Evolutionary conservation across 345 rosid genomes (phyloP).

Genomic region (Trapa bicornis): DNA sequence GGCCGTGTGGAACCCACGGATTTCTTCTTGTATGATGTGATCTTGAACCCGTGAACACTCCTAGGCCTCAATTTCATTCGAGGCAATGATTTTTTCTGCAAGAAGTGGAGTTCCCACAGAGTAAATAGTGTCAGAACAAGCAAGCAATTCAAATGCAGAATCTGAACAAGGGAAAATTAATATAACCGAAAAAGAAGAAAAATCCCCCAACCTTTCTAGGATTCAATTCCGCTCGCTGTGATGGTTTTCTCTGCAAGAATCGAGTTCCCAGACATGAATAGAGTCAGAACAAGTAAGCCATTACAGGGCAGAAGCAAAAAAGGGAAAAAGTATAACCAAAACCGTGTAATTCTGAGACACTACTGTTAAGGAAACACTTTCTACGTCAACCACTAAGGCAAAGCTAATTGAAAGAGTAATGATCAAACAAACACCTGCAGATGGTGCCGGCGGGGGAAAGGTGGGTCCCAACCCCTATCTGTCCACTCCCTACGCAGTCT

Average conservation of each 20-base stretch:
- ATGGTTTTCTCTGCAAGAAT: slow-evolving; percentile 12
- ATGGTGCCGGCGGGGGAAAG: slow-evolving; percentile 1
- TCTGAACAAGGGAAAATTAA: no score
- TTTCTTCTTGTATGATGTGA: slow-evolving; percentile 9
- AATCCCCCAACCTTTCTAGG: slow-evolving; percentile 8
- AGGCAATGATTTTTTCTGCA: slow-evolving; percentile 9
- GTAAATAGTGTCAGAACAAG: not conserved
- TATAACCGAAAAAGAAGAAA: no score
- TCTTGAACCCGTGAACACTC: slow-evolving; percentile 17
- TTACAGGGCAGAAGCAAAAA: not conserved
- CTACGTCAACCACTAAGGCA: not conserved
- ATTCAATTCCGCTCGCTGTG: slow-evolving; percentile 6
- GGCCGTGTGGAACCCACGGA: not conserved
- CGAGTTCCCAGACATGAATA: not conserved
- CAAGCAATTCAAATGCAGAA: not conserved
- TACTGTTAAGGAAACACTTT: no score
- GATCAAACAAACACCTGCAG: not conserved
- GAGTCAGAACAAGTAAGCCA: not conserved
- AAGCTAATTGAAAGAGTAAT: not conserved
- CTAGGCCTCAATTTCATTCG: slow-evolving; percentile 8
- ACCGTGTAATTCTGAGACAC: no score
- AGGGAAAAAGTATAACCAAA: no score
- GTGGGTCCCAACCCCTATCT: slow-evolving; percentile 27
- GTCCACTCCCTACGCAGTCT: slow-evolving; percentile 50
- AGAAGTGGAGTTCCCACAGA: slow-evolving; percentile 4